These are phyloP conservation scores for Orbilia brochopaga DNA, from an alignment of 2,329 filamentous ascomycete species.

Conservation along the genomic window DNA sequence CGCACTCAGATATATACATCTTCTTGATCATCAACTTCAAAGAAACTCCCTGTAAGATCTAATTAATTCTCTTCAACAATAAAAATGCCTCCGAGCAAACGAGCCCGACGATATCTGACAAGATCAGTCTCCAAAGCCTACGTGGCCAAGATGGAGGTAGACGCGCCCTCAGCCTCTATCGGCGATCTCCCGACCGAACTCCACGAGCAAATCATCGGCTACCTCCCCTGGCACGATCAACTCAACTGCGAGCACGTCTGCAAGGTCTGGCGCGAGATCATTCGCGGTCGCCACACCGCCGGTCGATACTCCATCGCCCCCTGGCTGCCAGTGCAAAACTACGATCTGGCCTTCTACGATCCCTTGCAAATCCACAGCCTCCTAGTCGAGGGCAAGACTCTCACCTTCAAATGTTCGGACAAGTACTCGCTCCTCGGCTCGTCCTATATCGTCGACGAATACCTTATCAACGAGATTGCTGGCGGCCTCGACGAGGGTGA, in stretches of 20 bases:
- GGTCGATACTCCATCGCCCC: slow-evolving; percentile 26
- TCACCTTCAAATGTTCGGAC: slow-evolving; percentile 29
- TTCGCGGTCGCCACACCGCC: slow-evolving; percentile 13
- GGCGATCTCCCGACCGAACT: slow-evolving; percentile 39
- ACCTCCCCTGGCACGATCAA: slow-evolving; percentile 36
- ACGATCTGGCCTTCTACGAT: slow-evolving; percentile 26
- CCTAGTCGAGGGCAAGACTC: slow-evolving; percentile 16
- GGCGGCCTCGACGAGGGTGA: not conserved
- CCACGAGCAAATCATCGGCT: slow-evolving; percentile 41
- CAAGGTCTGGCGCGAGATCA: slow-evolving; percentile 29
- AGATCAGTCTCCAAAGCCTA: not conserved
- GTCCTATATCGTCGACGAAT: not conserved
- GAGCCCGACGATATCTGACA: no score
- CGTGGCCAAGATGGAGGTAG: not conserved
- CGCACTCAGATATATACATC: no score
- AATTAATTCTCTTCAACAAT: no score
- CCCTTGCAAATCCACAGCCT: slow-evolving; percentile 33
- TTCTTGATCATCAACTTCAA: no score
- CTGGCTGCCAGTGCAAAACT: slow-evolving; percentile 31
- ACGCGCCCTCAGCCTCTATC: not conserved
- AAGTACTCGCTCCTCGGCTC: slow-evolving; percentile 8
- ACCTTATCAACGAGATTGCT: slow-evolving; percentile 10
- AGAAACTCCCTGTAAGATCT: no score
- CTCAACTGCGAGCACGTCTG: slow-evolving; percentile 47
- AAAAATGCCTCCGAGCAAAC: no score